These are phyloP conservation scores for Stereocaulon alpinum DNA, from an alignment of 495 filamentous ascomycete species.

Conservation along the genomic window DNA sequence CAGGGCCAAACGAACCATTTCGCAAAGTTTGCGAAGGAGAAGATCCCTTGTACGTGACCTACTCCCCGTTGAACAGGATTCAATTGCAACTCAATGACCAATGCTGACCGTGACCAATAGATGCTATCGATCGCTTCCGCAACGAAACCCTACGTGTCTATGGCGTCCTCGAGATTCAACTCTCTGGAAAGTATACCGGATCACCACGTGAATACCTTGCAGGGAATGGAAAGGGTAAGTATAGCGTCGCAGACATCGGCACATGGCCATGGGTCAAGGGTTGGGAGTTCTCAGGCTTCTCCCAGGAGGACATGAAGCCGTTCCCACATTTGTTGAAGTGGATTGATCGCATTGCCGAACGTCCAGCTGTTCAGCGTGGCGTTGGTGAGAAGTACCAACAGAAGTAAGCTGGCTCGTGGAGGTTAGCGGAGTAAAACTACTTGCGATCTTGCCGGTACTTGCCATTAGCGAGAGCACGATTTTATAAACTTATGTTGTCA, in stretches of 20 bases:
- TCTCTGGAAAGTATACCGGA: constrained; percentile 24
- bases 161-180: constrained; percentile 44
- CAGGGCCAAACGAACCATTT: constrained; percentile 29
- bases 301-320: constrained; percentile 36
- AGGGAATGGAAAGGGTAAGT: constrained; percentile 45
- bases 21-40: constrained; percentile 32
- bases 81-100: too few relatives aligned
- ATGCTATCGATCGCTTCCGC: constrained; percentile 43
- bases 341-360: constrained; percentile 42
- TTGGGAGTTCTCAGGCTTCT: constrained; percentile 34
- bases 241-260: constrained; percentile 44
- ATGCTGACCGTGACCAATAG: constrained; percentile 15
- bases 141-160: constrained; percentile 44
- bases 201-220: constrained; percentile 41
- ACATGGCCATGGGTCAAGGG: constrained; percentile 47
- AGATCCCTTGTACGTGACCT: constrained; percentile 34
- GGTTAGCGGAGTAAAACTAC: too few relatives aligned
- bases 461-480: too few relatives aligned
- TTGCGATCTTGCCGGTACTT: too few relatives aligned
- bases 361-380: constrained; percentile 41
- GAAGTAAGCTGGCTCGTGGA: background rate
- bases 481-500: too few relatives aligned
- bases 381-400: constrained; percentile 35
- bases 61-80: too few relatives aligned
- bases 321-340: constrained; percentile 45